Evolutionary conservation across 148 eudicot genomes (phyloP).

Genomic region (Chenopodium suecicum): DNA sequence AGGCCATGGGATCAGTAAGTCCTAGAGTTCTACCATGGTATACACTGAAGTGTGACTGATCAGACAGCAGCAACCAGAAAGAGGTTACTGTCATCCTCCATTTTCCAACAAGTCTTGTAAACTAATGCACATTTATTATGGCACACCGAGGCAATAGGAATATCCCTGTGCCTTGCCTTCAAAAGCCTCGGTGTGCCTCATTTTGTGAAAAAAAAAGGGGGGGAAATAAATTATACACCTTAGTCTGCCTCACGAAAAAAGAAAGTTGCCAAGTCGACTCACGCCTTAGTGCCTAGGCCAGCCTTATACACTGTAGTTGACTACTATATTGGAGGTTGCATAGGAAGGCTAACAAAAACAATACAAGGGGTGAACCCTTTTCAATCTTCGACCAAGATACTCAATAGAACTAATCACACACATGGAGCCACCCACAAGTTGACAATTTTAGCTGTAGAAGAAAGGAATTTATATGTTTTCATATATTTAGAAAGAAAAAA

Average conservation of each 20-base stretch:
- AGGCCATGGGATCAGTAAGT: background rate
- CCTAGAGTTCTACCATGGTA: background rate
- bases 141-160: too few relatives aligned
- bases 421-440: constrained; percentile 2
- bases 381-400: background rate
- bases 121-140: background rate
- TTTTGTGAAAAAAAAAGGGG: too few relatives aligned
- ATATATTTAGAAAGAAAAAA: background rate
- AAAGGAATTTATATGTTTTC: background rate
- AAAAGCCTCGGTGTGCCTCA: too few relatives aligned
- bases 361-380: background rate
- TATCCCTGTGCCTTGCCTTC: too few relatives aligned
- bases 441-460: background rate
- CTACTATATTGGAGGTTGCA: background rate
- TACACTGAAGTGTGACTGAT: background rate
- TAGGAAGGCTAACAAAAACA: background rate
- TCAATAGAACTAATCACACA: constrained; percentile 1
- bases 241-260: too few relatives aligned
- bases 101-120: background rate
- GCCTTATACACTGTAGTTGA: too few relatives aligned
- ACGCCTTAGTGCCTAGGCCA: too few relatives aligned
- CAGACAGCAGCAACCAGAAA: background rate
- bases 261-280: too few relatives aligned
- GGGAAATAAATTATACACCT: too few relatives aligned
- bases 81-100: background rate